Evolutionary conservation across 1,139 yeast genomes (phyloP).

Genomic region (Hemisphaericaspora subhashii): DNA sequence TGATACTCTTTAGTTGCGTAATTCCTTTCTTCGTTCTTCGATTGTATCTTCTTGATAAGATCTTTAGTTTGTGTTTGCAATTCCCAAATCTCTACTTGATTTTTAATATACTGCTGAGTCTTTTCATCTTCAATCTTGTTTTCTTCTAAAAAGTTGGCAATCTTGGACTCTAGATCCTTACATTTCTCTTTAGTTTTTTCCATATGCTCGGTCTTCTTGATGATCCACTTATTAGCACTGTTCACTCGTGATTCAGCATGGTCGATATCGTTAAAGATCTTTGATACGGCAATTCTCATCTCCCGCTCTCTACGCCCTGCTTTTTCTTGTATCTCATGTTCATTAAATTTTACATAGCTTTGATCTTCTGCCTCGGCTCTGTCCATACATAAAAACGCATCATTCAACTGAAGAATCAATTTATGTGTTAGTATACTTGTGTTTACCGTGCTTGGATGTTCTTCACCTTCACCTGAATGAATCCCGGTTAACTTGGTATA

Average conservation of each 20-base stretch:
- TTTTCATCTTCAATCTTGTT: conserved; percentile 19
- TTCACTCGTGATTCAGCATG: conserved; percentile 40
- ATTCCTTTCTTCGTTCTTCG: conserved; percentile 53
- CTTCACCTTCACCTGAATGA: conserved; percentile 25
- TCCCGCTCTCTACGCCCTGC: conserved; percentile 36
- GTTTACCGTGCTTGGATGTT: conserved; percentile 11
- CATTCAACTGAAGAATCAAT: conserved; percentile 37
- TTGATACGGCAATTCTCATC: conserved; percentile 27
- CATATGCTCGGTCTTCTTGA: conserved; percentile 35
- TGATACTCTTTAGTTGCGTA: conserved; percentile 68
- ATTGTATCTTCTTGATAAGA: conserved; percentile 33
- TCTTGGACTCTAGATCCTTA: conserved; percentile 19
- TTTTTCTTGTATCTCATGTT: conserved; percentile 23
- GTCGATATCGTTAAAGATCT: conserved; percentile 34
- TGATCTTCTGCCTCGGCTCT: conserved; percentile 29
- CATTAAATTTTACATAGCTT: conserved; percentile 23
- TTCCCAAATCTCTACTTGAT: conserved; percentile 41
- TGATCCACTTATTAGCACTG: conserved; percentile 41
- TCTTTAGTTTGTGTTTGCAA: conserved; percentile 39
- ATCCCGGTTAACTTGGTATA: conserved; percentile 62
- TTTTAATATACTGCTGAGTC: conserved; percentile 19
- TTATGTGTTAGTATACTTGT: conserved; percentile 37
- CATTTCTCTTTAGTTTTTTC: conserved; percentile 24
- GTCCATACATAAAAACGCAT: conserved; percentile 27
- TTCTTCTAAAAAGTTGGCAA: conserved; percentile 20